Evolutionary conservation across 208 protist genomes (phyloP).

Genomic region (Trypanosoma cruzi): DNA sequence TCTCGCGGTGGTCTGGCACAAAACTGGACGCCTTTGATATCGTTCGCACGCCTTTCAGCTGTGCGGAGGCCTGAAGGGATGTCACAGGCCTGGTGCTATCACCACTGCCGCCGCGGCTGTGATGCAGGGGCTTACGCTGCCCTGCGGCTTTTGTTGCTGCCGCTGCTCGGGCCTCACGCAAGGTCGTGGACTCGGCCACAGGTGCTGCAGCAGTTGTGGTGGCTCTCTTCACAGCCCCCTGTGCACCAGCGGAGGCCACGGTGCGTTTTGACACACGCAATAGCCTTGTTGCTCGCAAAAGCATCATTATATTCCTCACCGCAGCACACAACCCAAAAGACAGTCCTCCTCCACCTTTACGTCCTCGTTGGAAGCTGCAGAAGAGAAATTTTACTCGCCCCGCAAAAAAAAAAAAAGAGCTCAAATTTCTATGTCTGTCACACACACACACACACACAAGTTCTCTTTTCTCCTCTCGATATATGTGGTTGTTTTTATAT

Average conservation of each 20-base stretch:
- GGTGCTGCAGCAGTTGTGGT: background rate
- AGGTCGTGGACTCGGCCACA: no score
- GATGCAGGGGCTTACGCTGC: slow-evolving; percentile 1
- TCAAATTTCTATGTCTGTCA: background rate
- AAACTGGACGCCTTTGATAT: slow-evolving; percentile 26
- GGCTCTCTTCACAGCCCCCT: slow-evolving; percentile 2
- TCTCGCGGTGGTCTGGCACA: slow-evolving; percentile 81
- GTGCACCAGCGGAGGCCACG: slow-evolving; percentile 3
- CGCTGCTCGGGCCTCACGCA: background rate
- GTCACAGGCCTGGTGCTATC: slow-evolving; percentile 6
- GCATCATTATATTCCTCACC: slow-evolving; percentile 8
- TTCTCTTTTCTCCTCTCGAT: background rate
- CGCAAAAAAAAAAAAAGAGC: background rate
- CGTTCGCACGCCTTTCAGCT: background rate
- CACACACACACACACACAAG: background rate
- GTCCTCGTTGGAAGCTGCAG: background rate
- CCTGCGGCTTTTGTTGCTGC: background rate
- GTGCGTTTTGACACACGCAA: slow-evolving; percentile 20
- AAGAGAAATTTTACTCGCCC: background rate
- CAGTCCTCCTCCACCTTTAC: background rate
- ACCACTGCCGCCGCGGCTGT: background rate
- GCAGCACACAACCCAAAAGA: background rate
- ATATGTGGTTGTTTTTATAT: slow-evolving; percentile 1
- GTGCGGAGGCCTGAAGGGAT: background rate
- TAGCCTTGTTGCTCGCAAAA: slow-evolving; percentile 16